These are phyloP conservation scores for Coniosporium tulheliwenetii DNA, from an alignment of 2,329 filamentous ascomycete species.

Conservation along the genomic window DNA sequence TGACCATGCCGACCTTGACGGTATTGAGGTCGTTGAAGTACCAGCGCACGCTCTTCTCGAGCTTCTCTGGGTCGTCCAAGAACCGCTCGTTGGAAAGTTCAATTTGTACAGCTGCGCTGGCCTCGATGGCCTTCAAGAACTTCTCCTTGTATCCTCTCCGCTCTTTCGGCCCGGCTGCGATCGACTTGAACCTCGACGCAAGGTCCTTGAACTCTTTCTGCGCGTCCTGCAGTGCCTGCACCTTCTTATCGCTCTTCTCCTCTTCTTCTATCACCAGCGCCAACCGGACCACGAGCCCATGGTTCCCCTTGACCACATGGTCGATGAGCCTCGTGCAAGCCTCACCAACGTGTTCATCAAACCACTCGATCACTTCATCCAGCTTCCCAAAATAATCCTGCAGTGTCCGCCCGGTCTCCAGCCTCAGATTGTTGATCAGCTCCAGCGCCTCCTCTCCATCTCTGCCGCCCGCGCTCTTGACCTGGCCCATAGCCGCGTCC, in stretches of 20 bases:
- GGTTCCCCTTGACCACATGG: slow-evolving; percentile 73
- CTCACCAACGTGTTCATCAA: slow-evolving; percentile 84
- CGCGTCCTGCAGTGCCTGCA: slow-evolving; percentile 81
- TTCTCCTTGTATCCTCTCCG: slow-evolving; percentile 94
- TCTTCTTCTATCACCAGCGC: slow-evolving; percentile 89
- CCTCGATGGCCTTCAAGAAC: slow-evolving; percentile 66
- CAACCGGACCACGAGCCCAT: slow-evolving; percentile 76
- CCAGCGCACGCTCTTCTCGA: slow-evolving; percentile 87
- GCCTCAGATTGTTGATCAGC: slow-evolving; percentile 56
- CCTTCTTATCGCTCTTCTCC: slow-evolving; percentile 88
- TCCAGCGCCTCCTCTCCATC: slow-evolving; percentile 90
- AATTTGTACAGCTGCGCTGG: slow-evolving; percentile 55
- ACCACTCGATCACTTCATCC: slow-evolving; percentile 81
- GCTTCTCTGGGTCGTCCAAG: slow-evolving; percentile 61
- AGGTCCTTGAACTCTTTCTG: slow-evolving; percentile 93
- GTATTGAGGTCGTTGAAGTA: slow-evolving; percentile 96
- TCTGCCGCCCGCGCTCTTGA: slow-evolving; percentile 43
- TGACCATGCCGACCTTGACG: slow-evolving; percentile 82
- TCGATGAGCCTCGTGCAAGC: slow-evolving; percentile 83
- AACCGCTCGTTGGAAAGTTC: slow-evolving; percentile 58
- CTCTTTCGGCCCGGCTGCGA: slow-evolving; percentile 83
- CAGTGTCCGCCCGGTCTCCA: slow-evolving; percentile 58
- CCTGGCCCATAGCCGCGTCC: slow-evolving; percentile 94
- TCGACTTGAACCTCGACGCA: slow-evolving; percentile 82
- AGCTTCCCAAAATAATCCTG: slow-evolving; percentile 79